Evolutionary conservation across 352 stramenopile species (phyloP).

Genomic region (Pythium dissimile): DNA sequence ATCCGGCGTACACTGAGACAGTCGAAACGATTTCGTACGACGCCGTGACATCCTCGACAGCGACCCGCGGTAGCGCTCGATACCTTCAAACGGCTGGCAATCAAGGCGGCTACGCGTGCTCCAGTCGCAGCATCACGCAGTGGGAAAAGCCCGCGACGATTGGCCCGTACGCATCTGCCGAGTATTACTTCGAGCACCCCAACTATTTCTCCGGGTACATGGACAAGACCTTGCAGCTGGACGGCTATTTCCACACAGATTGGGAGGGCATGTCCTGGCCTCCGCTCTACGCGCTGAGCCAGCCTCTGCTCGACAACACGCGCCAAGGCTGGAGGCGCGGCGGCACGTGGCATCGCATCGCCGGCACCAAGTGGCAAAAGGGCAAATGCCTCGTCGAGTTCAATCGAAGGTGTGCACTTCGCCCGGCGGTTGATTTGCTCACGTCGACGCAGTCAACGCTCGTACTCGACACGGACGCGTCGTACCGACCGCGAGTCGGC

Average conservation of each 20-base stretch:
- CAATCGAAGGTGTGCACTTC: slow-evolving; percentile 40
- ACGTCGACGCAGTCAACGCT: slow-evolving; percentile 21
- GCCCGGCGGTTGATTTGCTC: slow-evolving; percentile 38
- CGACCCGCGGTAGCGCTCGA: slow-evolving; percentile 36
- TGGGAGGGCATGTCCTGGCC: slow-evolving; percentile 92
- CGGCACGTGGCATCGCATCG: slow-evolving; percentile 68
- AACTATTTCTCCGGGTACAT: slow-evolving; percentile 98
- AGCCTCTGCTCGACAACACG: slow-evolving; percentile 85
- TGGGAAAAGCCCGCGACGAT: slow-evolving; percentile 89
- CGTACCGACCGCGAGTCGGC: slow-evolving; percentile 79
- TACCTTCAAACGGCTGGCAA: slow-evolving; percentile 41
- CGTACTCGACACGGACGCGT: slow-evolving; percentile 92
- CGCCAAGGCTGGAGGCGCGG: slow-evolving; percentile 89
- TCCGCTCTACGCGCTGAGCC: slow-evolving; percentile 86
- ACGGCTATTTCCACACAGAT: slow-evolving; percentile 83
- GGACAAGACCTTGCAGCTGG: slow-evolving; percentile 76
- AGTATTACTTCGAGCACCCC: slow-evolving; percentile 89
- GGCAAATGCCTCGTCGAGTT: slow-evolving; percentile 94
- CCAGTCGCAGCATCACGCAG: slow-evolving; percentile 89
- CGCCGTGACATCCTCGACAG: slow-evolving; percentile 28
- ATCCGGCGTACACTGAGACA: slow-evolving; percentile 50
- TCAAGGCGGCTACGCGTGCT: slow-evolving; percentile 95
- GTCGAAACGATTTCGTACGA: slow-evolving; percentile 62
- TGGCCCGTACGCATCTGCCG: slow-evolving; percentile 44
- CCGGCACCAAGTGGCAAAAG: slow-evolving; percentile 85